A percentile compares a stretch with the other conserved stretches of the same genome.
These are phyloP conservation scores for Juglanconis oblonga DNA, from an alignment of 2,329 filamentous ascomycete species.

Conservation along the genomic window DNA sequence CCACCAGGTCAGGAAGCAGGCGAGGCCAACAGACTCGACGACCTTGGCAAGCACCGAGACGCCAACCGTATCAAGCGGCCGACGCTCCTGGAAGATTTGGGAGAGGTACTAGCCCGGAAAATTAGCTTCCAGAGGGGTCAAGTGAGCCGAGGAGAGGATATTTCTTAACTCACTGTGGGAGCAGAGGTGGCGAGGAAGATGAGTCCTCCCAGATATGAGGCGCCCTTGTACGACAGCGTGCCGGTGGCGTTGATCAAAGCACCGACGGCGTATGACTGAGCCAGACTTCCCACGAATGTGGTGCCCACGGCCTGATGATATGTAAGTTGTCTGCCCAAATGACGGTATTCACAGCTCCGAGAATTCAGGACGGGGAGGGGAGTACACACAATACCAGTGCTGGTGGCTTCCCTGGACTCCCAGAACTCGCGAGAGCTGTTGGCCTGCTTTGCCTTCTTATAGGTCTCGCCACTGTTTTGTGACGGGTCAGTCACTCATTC, in stretches of 20 bases:
- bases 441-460: constrained; percentile 84
- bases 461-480: constrained; percentile 66
- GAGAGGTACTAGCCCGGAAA: constrained; percentile 65
- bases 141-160: neutral
- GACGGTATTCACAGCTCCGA: too few relatives aligned
- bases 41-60: constrained; percentile 80
- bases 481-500: too few relatives aligned
- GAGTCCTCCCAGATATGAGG: constrained; percentile 85
- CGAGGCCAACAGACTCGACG: constrained; percentile 89
- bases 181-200: constrained; percentile 91
- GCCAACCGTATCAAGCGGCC: constrained; percentile 84
- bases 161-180: constrained; percentile 66
- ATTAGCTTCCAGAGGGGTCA: constrained; percentile 5
- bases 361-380: constrained; percentile 6
- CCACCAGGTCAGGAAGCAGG: constrained; percentile 95
- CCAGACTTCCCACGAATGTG: constrained; percentile 80
- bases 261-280: constrained; percentile 87
- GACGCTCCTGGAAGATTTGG: constrained; percentile 87
- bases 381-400: constrained; percentile 77
- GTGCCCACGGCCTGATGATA: constrained; percentile 37
- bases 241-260: constrained; percentile 93
- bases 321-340: neutral
- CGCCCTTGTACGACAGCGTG: constrained; percentile 94
- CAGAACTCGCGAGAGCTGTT: constrained; percentile 97
- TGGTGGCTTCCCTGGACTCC: constrained; percentile 86